phyloP scores from a whole-genome alignment of 805 yeast genomes.

The Hanseniaspora lindneri region DNA sequence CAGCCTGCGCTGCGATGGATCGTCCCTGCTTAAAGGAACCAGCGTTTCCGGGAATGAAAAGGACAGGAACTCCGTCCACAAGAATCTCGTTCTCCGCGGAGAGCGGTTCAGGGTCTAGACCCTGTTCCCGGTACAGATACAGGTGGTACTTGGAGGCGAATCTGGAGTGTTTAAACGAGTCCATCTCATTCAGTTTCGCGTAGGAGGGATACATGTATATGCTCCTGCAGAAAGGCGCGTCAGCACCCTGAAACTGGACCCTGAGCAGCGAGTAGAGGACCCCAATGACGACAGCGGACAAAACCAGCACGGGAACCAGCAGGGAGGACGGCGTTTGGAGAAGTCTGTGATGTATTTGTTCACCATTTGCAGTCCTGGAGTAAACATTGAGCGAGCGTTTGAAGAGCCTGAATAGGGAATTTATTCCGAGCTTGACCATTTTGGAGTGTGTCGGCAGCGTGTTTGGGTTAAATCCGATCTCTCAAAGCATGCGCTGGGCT shows the following conservation, averaged over 20 bases:
- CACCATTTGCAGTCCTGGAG: no score
- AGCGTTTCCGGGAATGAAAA: constrained; percentile 95
- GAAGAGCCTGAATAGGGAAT: no score
- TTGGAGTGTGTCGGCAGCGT: no score
- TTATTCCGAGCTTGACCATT: no score
- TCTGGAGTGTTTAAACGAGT: constrained; percentile 45
- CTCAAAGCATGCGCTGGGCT: no score
- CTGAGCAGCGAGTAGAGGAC: constrained; percentile 16
- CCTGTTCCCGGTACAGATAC: constrained; percentile 77
- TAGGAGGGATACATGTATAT: constrained; percentile 79
- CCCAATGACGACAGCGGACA: no score
- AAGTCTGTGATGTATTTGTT: no score
- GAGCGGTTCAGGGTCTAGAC: constrained; percentile 45
- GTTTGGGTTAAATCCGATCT: no score
- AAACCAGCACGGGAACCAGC: no score
- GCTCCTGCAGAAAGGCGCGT: constrained; percentile 45
- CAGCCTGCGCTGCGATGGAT: constrained; percentile 76
- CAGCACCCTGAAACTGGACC: constrained; percentile 33
- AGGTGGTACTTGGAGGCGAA: constrained; percentile 76
- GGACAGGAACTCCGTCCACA: constrained; percentile 67
- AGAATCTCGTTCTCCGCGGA: constrained; percentile 21
- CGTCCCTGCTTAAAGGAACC: constrained; percentile 85
- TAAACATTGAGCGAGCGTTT: no score
- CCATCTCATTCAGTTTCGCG: constrained; percentile 62
- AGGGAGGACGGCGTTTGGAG: no score